Conservation (phyloP, 75 land plant genomes). For the Sequoia sempervirens region DNA sequence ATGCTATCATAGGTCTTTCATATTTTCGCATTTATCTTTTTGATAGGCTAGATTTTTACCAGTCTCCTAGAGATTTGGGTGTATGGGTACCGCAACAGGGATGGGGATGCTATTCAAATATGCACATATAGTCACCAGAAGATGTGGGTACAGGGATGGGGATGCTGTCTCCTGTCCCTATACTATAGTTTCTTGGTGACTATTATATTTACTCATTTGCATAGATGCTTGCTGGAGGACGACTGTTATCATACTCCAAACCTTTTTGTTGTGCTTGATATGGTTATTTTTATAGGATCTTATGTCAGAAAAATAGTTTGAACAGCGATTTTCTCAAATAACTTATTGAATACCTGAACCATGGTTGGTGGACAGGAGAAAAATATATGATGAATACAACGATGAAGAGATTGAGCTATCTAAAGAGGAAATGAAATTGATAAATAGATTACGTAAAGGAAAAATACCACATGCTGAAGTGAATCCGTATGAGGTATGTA, state of each 20-base stretch:
- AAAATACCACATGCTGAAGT: constrained; percentile 86
- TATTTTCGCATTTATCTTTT: not conserved
- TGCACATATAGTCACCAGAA: too few relatives aligned
- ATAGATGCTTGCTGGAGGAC: not conserved
- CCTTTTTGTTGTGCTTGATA: not conserved
- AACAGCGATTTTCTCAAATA: not conserved
- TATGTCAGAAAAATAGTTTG: not conserved
- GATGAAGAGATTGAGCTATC: constrained; percentile 91
- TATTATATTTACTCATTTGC: not conserved
- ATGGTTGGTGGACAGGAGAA: constrained; percentile 53
- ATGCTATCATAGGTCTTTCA: not conserved
- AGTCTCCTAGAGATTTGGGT: too few relatives aligned
- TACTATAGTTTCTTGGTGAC: too few relatives aligned
- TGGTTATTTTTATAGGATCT: not conserved
- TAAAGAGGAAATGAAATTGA: constrained; percentile 57
- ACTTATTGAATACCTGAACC: not conserved
- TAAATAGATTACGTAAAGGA: constrained; percentile 66
- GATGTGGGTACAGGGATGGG: too few relatives aligned
- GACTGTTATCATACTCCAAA: not conserved
- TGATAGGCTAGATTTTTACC: not conserved
- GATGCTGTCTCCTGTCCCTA: too few relatives aligned
- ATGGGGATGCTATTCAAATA: too few relatives aligned
- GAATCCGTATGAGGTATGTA: constrained; percentile 76
- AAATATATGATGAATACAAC: constrained; percentile 89
- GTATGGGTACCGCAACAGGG: too few relatives aligned